These are phyloP conservation scores for Atalantia buxifolia DNA, from an alignment of 345 rosid species.

Conservation along the genomic window DNA sequence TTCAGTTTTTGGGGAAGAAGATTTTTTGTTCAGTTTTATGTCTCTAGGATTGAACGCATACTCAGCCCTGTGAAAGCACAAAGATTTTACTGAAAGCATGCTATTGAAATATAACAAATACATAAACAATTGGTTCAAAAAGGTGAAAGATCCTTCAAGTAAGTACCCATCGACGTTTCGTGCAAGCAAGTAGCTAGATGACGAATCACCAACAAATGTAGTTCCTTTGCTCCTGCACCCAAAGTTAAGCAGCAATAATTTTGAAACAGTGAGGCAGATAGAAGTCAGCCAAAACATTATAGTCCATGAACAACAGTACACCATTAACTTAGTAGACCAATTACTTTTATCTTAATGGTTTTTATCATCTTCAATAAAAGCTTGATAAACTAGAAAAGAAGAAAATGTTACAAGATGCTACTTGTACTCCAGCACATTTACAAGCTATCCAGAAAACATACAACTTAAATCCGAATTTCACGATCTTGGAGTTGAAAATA, in stretches of 20 bases:
- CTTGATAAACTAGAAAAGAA: background rate
- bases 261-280: background rate
- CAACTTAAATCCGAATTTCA: background rate
- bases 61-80: constrained; percentile 50
- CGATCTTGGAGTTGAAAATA: background rate
- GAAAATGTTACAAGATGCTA: background rate
- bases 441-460: background rate
- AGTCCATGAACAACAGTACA: background rate
- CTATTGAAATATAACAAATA: background rate
- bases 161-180: constrained; percentile 63
- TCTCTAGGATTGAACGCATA: constrained; percentile 90
- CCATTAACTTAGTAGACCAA: background rate
- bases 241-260: background rate
- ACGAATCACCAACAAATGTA: constrained; percentile 33
- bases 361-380: background rate
- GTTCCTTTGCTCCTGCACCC: constrained; percentile 41
- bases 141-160: constrained; percentile 1
- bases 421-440: background rate
- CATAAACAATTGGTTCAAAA: background rate
- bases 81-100: background rate
- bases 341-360: background rate
- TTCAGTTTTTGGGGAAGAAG: constrained; percentile 51
- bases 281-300: background rate
- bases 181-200: constrained; percentile 41
- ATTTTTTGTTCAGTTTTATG: constrained; percentile 45